phyloP scores from a whole-genome alignment of 257 asterid species.

The Catharanthus roseus region DNA sequence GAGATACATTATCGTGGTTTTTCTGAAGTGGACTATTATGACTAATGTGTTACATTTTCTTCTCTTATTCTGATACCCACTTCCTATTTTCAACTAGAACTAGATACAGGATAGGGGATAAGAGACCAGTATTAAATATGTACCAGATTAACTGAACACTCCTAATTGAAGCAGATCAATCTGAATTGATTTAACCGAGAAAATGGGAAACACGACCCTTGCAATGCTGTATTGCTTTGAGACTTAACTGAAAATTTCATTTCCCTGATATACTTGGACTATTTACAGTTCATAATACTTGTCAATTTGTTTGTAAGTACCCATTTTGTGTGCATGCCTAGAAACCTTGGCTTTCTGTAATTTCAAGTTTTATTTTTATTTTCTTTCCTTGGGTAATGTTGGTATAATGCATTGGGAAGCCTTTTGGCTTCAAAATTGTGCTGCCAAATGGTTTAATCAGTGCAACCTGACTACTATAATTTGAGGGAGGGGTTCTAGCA shows the following conservation, averaged over 20 bases:
- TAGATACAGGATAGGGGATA: too few relatives aligned
- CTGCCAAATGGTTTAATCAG: not conserved
- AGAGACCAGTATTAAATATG: not conserved
- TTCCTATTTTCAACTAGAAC: too few relatives aligned
- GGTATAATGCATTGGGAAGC: not conserved
- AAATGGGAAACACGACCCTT: not conserved
- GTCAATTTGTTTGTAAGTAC: not conserved
- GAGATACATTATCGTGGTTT: not conserved
- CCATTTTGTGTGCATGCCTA: not conserved
- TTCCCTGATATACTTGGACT: not conserved
- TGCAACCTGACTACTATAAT: not conserved
- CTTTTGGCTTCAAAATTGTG: not conserved
- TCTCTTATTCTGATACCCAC: too few relatives aligned
- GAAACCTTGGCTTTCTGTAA: not conserved
- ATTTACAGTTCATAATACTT: not conserved
- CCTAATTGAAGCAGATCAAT: not conserved
- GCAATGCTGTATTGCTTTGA: not conserved
- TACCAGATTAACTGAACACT: not conserved
- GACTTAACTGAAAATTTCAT: not conserved
- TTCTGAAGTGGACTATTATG: not conserved
- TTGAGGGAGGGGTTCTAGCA: not conserved
- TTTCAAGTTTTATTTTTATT: not conserved
- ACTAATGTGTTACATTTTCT: too few relatives aligned
- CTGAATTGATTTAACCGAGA: not conserved
- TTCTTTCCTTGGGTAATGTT: not conserved